phyloP scores from a whole-genome alignment of 1,139 yeast species.

The Yarrowia galli region DNA sequence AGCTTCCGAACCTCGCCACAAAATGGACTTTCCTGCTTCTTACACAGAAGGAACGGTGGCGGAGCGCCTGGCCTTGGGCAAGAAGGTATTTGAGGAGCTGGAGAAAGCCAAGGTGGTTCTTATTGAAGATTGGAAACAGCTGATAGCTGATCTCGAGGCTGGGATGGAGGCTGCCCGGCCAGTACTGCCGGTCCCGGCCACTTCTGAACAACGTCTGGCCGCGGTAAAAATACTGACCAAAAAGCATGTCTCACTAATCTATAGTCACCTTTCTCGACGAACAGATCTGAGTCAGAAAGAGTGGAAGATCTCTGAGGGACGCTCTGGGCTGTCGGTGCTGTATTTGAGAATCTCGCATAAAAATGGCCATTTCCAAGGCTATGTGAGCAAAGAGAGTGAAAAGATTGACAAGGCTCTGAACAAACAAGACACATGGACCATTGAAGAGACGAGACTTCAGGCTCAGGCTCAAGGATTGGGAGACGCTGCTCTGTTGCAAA shows the following conservation, averaged over 20 bases:
- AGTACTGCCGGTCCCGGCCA: not conserved
- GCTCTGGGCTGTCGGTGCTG: not conserved
- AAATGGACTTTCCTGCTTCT: too few relatives aligned
- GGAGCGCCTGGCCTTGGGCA: too few relatives aligned
- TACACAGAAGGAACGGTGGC: too few relatives aligned
- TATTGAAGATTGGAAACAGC: not conserved
- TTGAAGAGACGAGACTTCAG: not conserved
- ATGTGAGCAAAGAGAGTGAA: not conserved
- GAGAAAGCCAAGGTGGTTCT: not conserved
- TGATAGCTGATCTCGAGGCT: not conserved
- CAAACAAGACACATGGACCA: too few relatives aligned
- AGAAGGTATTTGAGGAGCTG: too few relatives aligned
- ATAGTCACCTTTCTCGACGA: not conserved
- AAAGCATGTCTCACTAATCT: not conserved
- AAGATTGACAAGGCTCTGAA: not conserved
- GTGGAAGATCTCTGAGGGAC: not conserved
- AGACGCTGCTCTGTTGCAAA: not conserved
- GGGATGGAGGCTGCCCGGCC: not conserved
- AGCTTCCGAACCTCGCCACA: too few relatives aligned
- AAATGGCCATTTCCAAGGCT: not conserved
- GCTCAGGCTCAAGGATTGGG: not conserved
- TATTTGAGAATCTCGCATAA: not conserved
- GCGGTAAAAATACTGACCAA: not conserved
- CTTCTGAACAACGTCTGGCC: not conserved
- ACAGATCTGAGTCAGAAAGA: not conserved